Percentiles rank a stretch among this genome's conserved stretches.
Conservation (phyloP, 1,284 basidiomycete genomes). For the Calocybe gambosa region DNA sequence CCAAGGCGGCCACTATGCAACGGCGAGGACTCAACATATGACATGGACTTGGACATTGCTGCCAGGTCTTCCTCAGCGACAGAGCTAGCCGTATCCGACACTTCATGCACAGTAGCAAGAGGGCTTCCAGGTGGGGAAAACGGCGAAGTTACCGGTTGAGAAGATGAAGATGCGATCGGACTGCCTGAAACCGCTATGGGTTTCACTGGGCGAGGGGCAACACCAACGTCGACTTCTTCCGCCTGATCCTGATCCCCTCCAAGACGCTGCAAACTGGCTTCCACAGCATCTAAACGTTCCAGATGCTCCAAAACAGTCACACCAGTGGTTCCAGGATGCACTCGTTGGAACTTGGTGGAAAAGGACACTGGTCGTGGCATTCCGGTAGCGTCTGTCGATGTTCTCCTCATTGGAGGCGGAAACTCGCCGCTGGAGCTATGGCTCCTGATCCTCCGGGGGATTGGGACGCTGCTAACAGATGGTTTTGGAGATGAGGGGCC, state of each 20-base stretch:
- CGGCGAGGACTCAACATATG: conserved; percentile 50
- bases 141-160: conserved; percentile 31
- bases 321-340: conserved; percentile 76
- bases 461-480: conserved; percentile 58
- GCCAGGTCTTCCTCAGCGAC: conserved; percentile 69
- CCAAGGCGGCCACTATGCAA: conserved; percentile 38
- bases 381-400: conserved; percentile 59
- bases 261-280: conserved; percentile 67
- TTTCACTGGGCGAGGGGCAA: conserved; percentile 37
- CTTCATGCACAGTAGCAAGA: conserved; percentile 51
- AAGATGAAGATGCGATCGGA: conserved; percentile 18
- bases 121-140: conserved; percentile 47
- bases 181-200: conserved; percentile 13
- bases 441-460: conserved; percentile 53
- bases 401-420: conserved; percentile 62
- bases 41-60: conserved; percentile 67
- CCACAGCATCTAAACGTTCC: conserved; percentile 74
- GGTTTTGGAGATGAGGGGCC: conserved; percentile 46
- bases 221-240: conserved; percentile 50
- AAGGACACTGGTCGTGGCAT: conserved; percentile 71
- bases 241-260: conserved; percentile 42
- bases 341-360: conserved; percentile 67
- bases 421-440: conserved; percentile 59
- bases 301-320: conserved; percentile 78
- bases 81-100: conserved; percentile 39